A percentile compares a stretch with the other conserved stretches of the same genome.
Evolutionary conservation across 2,329 filamentous ascomycete species (phyloP).

Genomic region (Botryotinia calthae): DNA sequence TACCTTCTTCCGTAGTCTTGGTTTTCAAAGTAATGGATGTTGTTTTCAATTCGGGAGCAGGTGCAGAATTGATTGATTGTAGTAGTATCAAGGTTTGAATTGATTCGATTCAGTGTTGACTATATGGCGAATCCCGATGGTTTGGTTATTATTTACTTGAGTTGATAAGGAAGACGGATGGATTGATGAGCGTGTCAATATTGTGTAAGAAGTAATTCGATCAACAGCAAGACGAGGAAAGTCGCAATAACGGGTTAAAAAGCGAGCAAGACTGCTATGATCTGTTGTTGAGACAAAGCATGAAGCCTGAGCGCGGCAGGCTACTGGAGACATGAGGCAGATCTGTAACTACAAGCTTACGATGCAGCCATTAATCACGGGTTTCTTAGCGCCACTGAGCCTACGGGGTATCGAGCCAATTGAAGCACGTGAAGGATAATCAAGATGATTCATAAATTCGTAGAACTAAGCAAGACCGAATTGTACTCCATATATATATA

Average conservation of each 20-base stretch:
- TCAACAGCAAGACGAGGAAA: not conserved
- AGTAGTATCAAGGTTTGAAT: not conserved
- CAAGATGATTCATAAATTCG: too few relatives aligned
- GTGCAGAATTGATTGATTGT: not conserved
- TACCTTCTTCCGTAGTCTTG: not conserved
- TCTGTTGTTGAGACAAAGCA: conserved; percentile 16
- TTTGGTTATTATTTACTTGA: not conserved
- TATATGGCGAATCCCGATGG: not conserved
- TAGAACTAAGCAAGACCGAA: too few relatives aligned
- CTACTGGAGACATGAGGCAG: conserved; percentile 1
- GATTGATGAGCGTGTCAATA: not conserved
- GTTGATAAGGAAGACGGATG: not conserved
- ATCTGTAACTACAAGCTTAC: conserved; percentile 11
- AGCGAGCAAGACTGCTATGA: conserved; percentile 11
- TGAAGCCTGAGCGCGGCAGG: conserved; percentile 9
- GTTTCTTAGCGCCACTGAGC: not conserved
- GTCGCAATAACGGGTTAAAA: conserved; percentile 6
- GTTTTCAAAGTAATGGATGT: not conserved
- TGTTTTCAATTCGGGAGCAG: not conserved
- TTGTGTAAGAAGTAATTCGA: not conserved
- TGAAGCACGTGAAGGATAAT: not conserved
- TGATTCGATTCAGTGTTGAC: not conserved
- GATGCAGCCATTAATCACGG: not conserved
- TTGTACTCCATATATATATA: too few relatives aligned
- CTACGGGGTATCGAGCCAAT: not conserved